Conservation (phyloP, 73 alveolate species). For the Paramecium bursaria region DNA sequence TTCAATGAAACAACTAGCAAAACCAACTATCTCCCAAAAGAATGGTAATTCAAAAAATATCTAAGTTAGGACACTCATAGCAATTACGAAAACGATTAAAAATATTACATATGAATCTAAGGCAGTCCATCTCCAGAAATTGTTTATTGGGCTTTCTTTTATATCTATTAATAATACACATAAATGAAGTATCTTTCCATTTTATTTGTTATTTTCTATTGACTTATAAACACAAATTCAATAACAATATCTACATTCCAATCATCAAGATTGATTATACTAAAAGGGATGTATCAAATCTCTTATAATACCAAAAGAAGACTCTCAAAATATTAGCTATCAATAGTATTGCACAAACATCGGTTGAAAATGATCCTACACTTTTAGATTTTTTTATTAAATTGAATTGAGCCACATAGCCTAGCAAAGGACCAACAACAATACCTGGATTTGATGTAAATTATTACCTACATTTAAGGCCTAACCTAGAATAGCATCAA, state of each 20-base stretch:
- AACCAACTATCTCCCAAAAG: conserved; percentile 18
- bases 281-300: neutral
- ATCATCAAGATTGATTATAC: neutral
- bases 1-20: conserved; percentile 19
- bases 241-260: neutral
- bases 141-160: conserved; percentile 4
- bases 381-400: conserved; percentile 4
- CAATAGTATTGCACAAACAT: conserved; percentile 61
- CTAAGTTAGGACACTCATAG: neutral
- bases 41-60: neutral
- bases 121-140: conserved; percentile 38
- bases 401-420: conserved; percentile 32
- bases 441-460: neutral
- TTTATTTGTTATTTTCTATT: neutral
- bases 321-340: conserved; percentile 65
- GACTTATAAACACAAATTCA: neutral
- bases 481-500: too few species aligned
- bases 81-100: neutral
- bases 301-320: conserved; percentile 18
- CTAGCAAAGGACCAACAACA: conserved; percentile 43
- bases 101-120: conserved; percentile 8
- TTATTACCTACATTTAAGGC: neutral
- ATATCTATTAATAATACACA: too few species aligned
- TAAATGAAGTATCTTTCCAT: neutral
- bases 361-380: conserved; percentile 47